phyloP scores from a whole-genome alignment of 768 basidiomycete genomes.

The Sarcodon sp. region DNA sequence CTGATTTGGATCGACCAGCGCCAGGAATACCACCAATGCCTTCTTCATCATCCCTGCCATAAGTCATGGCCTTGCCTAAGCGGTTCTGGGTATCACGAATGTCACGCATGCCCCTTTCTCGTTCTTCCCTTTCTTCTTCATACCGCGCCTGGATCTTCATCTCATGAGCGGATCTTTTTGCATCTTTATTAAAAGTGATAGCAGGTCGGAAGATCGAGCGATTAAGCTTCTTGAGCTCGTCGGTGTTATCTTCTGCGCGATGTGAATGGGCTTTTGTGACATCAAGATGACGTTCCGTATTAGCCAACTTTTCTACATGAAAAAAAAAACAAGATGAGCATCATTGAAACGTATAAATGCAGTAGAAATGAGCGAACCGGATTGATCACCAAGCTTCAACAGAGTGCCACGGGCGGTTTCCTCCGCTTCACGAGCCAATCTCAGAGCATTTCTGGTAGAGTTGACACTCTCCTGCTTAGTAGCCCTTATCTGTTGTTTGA shows the following conservation, averaged over 20 bases:
- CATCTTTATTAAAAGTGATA: conserved; percentile 87
- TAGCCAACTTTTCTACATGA: conserved; percentile 76
- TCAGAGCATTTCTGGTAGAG: conserved; percentile 83
- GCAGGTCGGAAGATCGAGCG: conserved; percentile 90
- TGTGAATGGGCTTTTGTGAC: conserved; percentile 77
- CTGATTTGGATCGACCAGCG: conserved; percentile 29
- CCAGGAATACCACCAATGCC: conserved; percentile 20
- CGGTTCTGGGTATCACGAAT: conserved; percentile 81
- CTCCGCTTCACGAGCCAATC: conserved; percentile 91
- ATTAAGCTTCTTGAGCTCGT: conserved; percentile 90
- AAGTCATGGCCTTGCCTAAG: conserved; percentile 60
- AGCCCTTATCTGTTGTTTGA: conserved; percentile 83
- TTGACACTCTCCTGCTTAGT: conserved; percentile 88
- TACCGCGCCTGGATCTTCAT: conserved; percentile 75
- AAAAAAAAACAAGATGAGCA: background rate
- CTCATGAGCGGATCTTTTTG: conserved; percentile 80
- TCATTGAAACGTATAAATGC: background rate
- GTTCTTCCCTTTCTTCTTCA: conserved; percentile 72
- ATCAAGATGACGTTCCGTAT: conserved; percentile 92
- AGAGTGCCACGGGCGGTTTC: conserved; percentile 88
- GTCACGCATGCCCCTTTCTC: conserved; percentile 78
- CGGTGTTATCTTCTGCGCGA: conserved; percentile 87
- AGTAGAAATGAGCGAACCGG: conserved; percentile 41
- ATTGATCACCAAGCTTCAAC: conserved; percentile 78
- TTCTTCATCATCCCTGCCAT: conserved; percentile 36